Evolutionary conservation across 306 rosid species (phyloP).

Genomic region (Prunus dulcis): DNA sequence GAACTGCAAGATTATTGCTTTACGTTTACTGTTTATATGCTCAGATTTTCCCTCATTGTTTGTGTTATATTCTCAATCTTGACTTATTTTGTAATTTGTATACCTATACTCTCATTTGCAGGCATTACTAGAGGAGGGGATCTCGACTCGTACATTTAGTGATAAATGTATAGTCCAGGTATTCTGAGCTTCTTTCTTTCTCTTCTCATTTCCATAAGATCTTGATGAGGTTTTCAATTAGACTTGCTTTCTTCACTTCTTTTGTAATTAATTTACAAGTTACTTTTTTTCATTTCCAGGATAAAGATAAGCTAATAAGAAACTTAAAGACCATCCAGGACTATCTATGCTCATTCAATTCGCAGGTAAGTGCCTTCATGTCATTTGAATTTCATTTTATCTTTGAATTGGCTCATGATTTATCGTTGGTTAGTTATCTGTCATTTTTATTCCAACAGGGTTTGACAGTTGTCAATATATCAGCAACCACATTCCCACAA

Average conservation of each 20-base stretch:
- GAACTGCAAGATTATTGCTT: neutral
- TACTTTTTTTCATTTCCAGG: slow-evolving; percentile 47
- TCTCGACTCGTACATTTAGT: slow-evolving; percentile 49
- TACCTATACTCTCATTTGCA: slow-evolving; percentile 28
- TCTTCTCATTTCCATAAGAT: neutral
- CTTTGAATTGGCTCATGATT: neutral
- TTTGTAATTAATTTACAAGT: neutral
- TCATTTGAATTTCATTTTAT: slow-evolving; percentile 1
- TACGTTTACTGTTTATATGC: neutral
- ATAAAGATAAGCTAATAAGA: slow-evolving; percentile 64
- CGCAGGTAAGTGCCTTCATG: slow-evolving; percentile 54
- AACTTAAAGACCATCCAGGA: slow-evolving; percentile 91
- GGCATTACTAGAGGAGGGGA: slow-evolving; percentile 98
- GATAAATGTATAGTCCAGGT: slow-evolving; percentile 73
- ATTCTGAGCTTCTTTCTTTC: neutral
- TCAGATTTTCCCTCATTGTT: neutral
- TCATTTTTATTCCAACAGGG: slow-evolving; percentile 53
- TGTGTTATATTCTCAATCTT: neutral
- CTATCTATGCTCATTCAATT: slow-evolving; percentile 86
- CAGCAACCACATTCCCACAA: slow-evolving; percentile 90
- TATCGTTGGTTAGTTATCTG: neutral
- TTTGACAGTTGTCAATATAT: slow-evolving; percentile 74
- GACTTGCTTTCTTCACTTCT: neutral
- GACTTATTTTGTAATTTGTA: neutral
- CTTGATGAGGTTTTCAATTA: neutral